A percentile compares a stretch with the other conserved stretches of the same genome.
Evolutionary conservation across 176 grass and related monocot genomes (phyloP).

Genomic region (Avena eriantha): DNA sequence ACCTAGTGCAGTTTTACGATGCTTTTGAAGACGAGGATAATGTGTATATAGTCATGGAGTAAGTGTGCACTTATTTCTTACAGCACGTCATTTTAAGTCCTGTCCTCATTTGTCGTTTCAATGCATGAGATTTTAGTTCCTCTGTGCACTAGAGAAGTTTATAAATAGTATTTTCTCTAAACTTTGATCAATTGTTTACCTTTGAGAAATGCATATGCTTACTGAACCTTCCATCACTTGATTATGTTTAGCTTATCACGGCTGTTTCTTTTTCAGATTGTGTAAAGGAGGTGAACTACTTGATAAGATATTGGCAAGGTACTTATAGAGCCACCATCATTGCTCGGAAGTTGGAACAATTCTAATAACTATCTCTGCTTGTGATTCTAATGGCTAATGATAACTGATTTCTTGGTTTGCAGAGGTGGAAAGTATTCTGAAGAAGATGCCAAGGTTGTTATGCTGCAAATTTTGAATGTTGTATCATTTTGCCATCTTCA

Average conservation of each 20-base stretch:
- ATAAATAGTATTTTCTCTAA: neutral
- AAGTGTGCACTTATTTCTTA: slow-evolving; percentile 51
- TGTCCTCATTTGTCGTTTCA: slow-evolving; percentile 17
- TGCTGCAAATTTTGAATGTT: slow-evolving; percentile 93
- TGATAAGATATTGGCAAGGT: slow-evolving; percentile 95
- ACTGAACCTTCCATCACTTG: slow-evolving; percentile 4
- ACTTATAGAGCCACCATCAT: slow-evolving; percentile 16
- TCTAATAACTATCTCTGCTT: slow-evolving; percentile 18
- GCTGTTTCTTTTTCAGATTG: slow-evolving; percentile 64
- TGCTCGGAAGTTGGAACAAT: slow-evolving; percentile 26
- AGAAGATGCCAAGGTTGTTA: slow-evolving; percentile 93
- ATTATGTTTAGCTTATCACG: slow-evolving; percentile 31
- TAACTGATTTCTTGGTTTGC: slow-evolving; percentile 26
- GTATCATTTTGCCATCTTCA: slow-evolving; percentile 99
- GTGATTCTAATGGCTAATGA: slow-evolving; percentile 28
- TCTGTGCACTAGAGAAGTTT: slow-evolving; percentile 29
- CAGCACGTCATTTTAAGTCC: neutral
- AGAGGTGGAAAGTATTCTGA: slow-evolving; percentile 99
- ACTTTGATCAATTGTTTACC: slow-evolving; percentile 31
- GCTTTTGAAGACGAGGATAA: slow-evolving; percentile 98
- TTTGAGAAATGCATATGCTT: slow-evolving; percentile 32
- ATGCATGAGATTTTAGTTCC: slow-evolving; percentile 5
- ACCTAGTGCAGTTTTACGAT: slow-evolving; percentile 97
- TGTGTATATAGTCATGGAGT: slow-evolving; percentile 99
- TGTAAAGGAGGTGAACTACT: slow-evolving; percentile 98